Conservation (phyloP, 208 protist genomes). For the Leishmania braziliensis region DNA sequence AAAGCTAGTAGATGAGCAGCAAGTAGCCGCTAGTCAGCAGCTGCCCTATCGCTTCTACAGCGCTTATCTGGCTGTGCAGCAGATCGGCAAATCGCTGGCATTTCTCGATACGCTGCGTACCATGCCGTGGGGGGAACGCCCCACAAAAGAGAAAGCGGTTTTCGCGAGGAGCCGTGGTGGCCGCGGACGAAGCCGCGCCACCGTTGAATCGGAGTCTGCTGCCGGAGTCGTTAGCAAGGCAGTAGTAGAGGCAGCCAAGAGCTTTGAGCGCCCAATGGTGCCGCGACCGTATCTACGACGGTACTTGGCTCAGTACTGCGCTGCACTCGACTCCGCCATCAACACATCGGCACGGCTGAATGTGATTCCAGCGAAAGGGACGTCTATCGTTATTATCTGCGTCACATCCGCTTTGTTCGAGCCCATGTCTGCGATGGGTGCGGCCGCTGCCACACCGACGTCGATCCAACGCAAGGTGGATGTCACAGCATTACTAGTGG, state of each 20-base stretch:
- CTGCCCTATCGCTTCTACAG: conserved; percentile 94
- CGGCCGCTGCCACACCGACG: conserved; percentile 19
- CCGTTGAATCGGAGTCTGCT: background rate
- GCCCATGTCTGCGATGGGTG: conserved; percentile 31
- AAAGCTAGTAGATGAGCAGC: conserved; percentile 52
- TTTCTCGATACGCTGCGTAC: conserved; percentile 10
- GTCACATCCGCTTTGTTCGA: conserved; percentile 35
- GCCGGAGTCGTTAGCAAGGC: background rate
- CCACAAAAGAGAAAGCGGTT: background rate
- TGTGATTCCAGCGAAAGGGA: conserved; percentile 87
- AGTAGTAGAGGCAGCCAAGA: conserved; percentile 1
- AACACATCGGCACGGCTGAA: conserved; percentile 84
- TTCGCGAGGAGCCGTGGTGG: background rate
- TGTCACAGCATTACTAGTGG: conserved; percentile 72
- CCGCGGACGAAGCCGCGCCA: background rate
- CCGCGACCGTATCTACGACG: conserved; percentile 3
- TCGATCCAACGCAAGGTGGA: conserved; percentile 71
- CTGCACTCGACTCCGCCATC: conserved; percentile 79
- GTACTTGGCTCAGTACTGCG: conserved; percentile 18
- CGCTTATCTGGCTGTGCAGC: conserved; percentile 87
- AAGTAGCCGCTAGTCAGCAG: conserved; percentile 82
- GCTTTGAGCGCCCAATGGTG: conserved; percentile 23
- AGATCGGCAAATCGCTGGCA: conserved; percentile 17
- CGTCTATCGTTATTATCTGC: conserved; percentile 84
- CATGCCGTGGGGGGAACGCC: background rate